Evolutionary conservation across 2,329 filamentous ascomycete genomes (phyloP), one percentile per base, ranked within the genome.

Genomic region (Chaetothyriales sp.): DNA sequence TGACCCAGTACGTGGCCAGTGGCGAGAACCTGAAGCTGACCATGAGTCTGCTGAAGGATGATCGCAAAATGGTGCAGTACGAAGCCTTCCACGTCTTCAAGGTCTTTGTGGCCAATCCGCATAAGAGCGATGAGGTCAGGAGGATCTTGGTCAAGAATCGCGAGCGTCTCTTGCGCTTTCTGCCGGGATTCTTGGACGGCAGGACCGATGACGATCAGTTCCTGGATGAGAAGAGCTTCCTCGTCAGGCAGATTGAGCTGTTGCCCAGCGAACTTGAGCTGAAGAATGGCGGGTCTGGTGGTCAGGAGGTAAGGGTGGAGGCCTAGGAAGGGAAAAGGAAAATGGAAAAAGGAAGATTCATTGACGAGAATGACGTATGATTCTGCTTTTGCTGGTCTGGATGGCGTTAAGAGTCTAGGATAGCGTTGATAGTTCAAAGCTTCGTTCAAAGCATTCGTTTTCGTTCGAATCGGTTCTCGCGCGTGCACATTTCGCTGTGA

Each of bases 81-180:
- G 92, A 98, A 67, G 92, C 89, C 6, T 98, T 98, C 66, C 92
- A 98, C 65, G 90, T 98, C 43, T 98, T 98, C 77, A 98, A 98
- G 74, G 90, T 98, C 55, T 98, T 98, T 68, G 92, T 96, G 49
- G 92, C 92, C 53, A 98, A 98, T 65, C 92, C 92, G 6, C 89
- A 96, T 73, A 98, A 98, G 71, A 94, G 87, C n/a, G 75, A 90
- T 54, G 86, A 89, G 32, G 92, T 98, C 47, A 88, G 95, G 65
- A 86, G 90, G 65, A 95, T 98, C 62, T 72, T 98, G 57, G 82
- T 96, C 59, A 95, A 95, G 78, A 98, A 98, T 65, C 81, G 89
- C 52, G 89, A 95, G 57, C 86, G 90, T 61, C 75, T 98, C 18
- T 73, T 98, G 48, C 82, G 80, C 55, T 98, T 98, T 67, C 70